Percentiles rank a stretch among this genome's conserved stretches.
These are phyloP conservation scores for Solanum infundibuliforme DNA, from an alignment of 257 asterid genomes.

Conservation along the genomic window DNA sequence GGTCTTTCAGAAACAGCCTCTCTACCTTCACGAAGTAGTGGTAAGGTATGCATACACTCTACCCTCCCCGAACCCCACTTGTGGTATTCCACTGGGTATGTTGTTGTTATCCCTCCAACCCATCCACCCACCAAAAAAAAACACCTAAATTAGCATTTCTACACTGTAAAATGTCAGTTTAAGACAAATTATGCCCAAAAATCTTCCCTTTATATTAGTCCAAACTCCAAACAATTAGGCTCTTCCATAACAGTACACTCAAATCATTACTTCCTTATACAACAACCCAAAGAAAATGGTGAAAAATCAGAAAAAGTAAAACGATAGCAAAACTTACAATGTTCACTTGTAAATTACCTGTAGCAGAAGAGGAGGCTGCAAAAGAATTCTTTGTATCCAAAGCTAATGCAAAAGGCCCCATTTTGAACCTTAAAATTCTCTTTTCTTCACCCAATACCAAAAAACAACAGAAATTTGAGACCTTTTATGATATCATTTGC, in stretches of 20 bases:
- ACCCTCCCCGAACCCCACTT: neutral
- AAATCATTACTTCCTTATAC: neutral
- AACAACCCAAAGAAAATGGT: neutral
- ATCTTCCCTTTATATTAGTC: neutral
- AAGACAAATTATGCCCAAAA: neutral
- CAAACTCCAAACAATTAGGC: neutral
- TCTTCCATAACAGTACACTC: neutral
- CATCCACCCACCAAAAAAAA: neutral
- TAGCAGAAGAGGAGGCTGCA: conserved; percentile 5
- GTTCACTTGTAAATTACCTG: neutral
- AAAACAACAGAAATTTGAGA: neutral
- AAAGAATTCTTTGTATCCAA: conserved; percentile 45
- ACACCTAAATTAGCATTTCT: neutral
- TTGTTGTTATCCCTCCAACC: neutral
- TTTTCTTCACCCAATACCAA: neutral
- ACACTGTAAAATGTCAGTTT: neutral
- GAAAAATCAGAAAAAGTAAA: neutral
- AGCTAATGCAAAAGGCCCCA: conserved; percentile 63
- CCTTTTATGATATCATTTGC: neutral
- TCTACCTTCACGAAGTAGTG: neutral
- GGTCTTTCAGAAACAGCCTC: neutral
- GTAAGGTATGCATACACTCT: neutral
- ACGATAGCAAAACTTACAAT: neutral
- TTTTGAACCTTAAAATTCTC: conserved; percentile 4
- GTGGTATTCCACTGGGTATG: neutral